Percentiles rank a stretch among this genome's conserved stretches.
These are phyloP conservation scores for Aurantiochytrium sp. DNA, from an alignment of 108 stramenopile genomes.

Conservation along the genomic window DNA sequence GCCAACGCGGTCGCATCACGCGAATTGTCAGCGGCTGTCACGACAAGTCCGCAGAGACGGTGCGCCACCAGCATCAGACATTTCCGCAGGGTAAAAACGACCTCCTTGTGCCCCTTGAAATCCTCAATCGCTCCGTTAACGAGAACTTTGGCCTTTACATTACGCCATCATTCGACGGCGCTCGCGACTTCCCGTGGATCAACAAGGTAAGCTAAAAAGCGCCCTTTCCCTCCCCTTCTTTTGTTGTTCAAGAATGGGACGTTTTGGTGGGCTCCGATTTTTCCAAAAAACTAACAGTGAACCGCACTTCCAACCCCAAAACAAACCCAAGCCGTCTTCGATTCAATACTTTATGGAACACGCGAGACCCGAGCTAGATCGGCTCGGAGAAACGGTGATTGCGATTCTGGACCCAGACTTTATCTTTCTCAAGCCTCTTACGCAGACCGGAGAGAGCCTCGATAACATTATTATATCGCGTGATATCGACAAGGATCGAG, in stretches of 20 bases:
- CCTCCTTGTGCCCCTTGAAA: neutral
- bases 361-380: neutral
- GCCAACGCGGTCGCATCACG: neutral
- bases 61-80: neutral
- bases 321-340: neutral
- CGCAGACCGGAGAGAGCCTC: neutral
- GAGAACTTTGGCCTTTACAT: constrained; percentile 15
- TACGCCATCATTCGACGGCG: constrained; percentile 1
- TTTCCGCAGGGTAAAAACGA: constrained; percentile 8
- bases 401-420: constrained; percentile 18
- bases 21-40: neutral
- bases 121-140: constrained; percentile 13
- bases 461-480: neutral
- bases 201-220: neutral
- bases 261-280: neutral
- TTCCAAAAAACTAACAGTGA: neutral
- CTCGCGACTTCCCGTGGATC: neutral
- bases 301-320: neutral
- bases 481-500: neutral
- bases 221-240: neutral
- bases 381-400: neutral
- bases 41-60: neutral
- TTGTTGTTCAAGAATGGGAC: neutral
- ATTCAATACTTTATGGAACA: constrained; percentile 9
- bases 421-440: neutral